phyloP scores from a whole-genome alignment of 1,284 basidiomycete species.

The Ustilago xerochloae region DNA sequence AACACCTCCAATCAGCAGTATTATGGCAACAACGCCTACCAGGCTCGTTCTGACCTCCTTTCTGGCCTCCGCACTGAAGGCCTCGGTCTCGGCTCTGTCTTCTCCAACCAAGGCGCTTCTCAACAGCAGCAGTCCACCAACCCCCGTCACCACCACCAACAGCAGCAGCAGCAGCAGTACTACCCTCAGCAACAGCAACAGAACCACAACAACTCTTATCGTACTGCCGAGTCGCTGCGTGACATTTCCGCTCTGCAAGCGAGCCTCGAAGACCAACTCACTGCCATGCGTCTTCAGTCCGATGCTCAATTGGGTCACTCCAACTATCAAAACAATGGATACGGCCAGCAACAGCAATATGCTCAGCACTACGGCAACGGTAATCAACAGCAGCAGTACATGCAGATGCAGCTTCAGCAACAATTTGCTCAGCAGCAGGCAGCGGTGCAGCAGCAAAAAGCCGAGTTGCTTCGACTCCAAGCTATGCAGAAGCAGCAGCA shows the following conservation, averaged over 20 bases:
- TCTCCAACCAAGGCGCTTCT: constrained; percentile 10
- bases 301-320: constrained; percentile 13
- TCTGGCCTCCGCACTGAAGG: constrained; percentile 57
- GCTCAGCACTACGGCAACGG: constrained; percentile 11
- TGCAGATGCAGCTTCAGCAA: constrained; percentile 54
- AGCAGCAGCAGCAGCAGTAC: constrained; percentile 14
- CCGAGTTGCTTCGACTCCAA: constrained; percentile 56
- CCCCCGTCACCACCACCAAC: constrained; percentile 7
- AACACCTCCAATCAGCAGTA: constrained; percentile 35
- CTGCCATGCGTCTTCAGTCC: constrained; percentile 52
- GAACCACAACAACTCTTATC: constrained; percentile 20
- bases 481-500: constrained; percentile 53
- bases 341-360: constrained; percentile 46
- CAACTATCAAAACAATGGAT: constrained; percentile 21
- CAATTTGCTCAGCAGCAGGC: constrained; percentile 46
- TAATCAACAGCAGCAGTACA: constrained; percentile 44
- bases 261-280: constrained; percentile 56
- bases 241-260: constrained; percentile 35
- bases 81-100: constrained; percentile 45
- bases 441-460: constrained; percentile 47
- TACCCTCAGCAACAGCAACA: constrained; percentile 22
- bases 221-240: constrained; percentile 15
- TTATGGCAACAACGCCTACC: constrained; percentile 29
- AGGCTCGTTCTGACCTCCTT: constrained; percentile 49
- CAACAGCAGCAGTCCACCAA: constrained; percentile 48